These are phyloP conservation scores for Porcisia hertigi DNA, from an alignment of 208 protist genomes.

Conservation along the genomic window DNA sequence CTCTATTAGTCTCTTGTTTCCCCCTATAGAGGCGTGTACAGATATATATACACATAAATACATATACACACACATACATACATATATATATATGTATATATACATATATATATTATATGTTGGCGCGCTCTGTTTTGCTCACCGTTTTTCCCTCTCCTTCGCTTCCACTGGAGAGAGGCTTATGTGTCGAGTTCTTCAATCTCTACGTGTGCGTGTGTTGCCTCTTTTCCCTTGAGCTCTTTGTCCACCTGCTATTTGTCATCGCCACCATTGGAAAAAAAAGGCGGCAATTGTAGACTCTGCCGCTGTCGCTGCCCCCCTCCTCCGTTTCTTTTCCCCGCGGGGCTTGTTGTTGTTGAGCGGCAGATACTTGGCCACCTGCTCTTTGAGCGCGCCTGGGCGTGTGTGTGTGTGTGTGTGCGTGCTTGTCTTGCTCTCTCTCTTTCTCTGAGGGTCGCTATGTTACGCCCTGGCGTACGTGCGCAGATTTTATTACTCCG, in stretches of 20 bases:
- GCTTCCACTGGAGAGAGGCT: neutral
- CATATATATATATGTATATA: neutral
- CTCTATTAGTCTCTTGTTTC: neutral
- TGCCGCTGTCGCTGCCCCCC: neutral
- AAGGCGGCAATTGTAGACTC: too few relatives aligned
- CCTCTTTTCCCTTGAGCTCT: neutral
- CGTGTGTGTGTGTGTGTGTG: too few relatives aligned
- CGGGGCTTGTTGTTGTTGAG: too few relatives aligned
- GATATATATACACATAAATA: neutral
- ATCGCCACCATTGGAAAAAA: neutral
- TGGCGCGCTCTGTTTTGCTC: too few relatives aligned
- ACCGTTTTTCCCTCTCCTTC: neutral
- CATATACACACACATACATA: neutral
- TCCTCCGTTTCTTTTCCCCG: too few relatives aligned
- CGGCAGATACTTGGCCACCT: too few relatives aligned
- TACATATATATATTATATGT: too few relatives aligned
- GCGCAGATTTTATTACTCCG: neutral
- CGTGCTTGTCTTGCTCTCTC: too few relatives aligned
- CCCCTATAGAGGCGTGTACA: neutral
- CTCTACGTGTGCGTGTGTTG: neutral
- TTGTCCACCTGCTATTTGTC: neutral
- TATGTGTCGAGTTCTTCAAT: neutral
- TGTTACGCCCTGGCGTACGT: too few relatives aligned
- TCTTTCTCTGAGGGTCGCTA: too few relatives aligned
- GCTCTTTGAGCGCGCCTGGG: too few relatives aligned